Base-by-base conservation (phyloP, 1,139 yeast genomes). In the Geotrichum armillariae region DNA sequence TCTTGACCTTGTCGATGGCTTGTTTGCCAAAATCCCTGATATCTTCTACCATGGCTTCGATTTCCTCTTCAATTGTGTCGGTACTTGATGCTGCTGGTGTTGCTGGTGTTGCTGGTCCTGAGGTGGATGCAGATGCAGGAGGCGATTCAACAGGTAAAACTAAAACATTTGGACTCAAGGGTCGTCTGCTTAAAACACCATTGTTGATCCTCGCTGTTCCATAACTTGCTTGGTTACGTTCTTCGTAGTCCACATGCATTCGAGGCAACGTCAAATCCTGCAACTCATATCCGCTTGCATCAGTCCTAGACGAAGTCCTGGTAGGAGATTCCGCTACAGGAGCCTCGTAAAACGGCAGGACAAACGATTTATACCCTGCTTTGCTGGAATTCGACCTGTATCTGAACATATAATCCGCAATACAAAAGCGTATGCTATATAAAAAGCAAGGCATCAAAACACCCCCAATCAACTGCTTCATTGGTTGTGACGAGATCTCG, bases 31-130 rank as follows among this genome's bases (percentile, higher is more conserved):
- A 44, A 17, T 21, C 48, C 42, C 31, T 40, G n/a, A 49, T 34
- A 31, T 49, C 46, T 20, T 40, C 52, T 6, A 49, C 52, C 38
- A 49, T 43, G 2, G 48, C 46, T 17, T 49, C 52, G 32, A 49
- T 49, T 34, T 49, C 38, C 11, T 49, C 41, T 23, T 49, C 52
- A 11, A 49, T 39, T 9, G 35, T 49, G 18, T 33, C 45, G 16
- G 31, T 45, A 20, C 16, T 5, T 5, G 12, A 18, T 2, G 4
- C 20, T 14, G 32, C 3, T 8, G 17, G 5, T 21, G 29, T 25
- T 11, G 7, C 11, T 25, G 29, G 9, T 2, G 11, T 17, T 9
- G 32, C 2, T 6, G 9, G 5, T 21, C 20, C 8, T 7, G 23
- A 16, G 14, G 3, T 18, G 5, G 43, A 11, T 5, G 36, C 23